Percentiles rank a stretch among this genome's conserved stretches.
phyloP scores from a whole-genome alignment of 805 yeast species.

The Blastobotrys peoriensis region DNA sequence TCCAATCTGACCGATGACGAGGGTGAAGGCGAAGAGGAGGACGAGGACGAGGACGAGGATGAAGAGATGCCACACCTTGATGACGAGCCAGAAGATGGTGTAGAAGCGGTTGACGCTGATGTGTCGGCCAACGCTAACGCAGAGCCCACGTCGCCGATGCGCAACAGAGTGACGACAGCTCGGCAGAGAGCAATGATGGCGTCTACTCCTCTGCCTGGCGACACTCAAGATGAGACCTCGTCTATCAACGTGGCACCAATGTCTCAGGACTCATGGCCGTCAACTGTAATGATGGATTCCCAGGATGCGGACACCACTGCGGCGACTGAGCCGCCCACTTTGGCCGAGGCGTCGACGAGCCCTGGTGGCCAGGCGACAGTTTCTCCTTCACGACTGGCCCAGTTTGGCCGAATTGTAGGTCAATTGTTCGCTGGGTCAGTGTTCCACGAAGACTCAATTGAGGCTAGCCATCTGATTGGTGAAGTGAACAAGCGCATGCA shows the following conservation, averaged over 20 bases:
- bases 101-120: conserved; percentile 47
- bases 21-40: conserved; percentile 41
- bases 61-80: conserved; percentile 20
- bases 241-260: conserved; percentile 4
- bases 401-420: conserved; percentile 43
- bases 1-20: conserved; percentile 31
- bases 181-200: conserved; percentile 19
- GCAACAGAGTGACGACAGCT: conserved; percentile 19
- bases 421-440: conserved; percentile 39
- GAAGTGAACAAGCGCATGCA: conserved; percentile 40
- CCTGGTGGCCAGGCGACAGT: conserved; percentile 32
- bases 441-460: conserved; percentile 41
- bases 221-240: conserved; percentile 3
- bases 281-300: conserved; percentile 1
- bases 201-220: conserved; percentile 2
- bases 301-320: neutral
- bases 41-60: conserved; percentile 35
- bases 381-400: conserved; percentile 45
- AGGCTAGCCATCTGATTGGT: conserved; percentile 33
- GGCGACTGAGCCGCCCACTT: conserved; percentile 5
- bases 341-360: conserved; percentile 17
- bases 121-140: conserved; percentile 40
- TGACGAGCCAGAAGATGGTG: conserved; percentile 48
- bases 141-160: conserved; percentile 37
- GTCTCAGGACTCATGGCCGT: conserved; percentile 20